These are phyloP conservation scores for Termitomyces sp. DNA, from an alignment of 768 basidiomycete genomes.

Conservation along the genomic window DNA sequence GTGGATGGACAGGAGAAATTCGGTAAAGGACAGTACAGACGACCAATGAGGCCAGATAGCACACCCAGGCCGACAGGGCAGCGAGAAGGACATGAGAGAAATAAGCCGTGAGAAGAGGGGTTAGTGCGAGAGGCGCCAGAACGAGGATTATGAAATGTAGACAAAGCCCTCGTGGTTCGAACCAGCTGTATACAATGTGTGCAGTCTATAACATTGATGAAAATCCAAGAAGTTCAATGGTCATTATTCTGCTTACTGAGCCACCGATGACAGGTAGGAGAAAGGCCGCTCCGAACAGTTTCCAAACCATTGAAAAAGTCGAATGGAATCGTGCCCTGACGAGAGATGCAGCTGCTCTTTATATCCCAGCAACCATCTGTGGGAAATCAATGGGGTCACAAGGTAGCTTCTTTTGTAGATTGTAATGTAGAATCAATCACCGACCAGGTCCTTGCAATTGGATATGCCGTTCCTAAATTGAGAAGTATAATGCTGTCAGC, in stretches of 20 bases:
- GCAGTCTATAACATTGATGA: background rate
- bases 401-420: too few relatives aligned
- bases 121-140: conserved; percentile 1
- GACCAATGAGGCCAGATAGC: background rate
- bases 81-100: background rate
- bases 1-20: conserved; percentile 41
- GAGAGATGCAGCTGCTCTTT: background rate
- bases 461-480: too few relatives aligned
- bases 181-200: conserved; percentile 5
- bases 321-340: background rate
- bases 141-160: conserved; percentile 6
- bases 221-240: background rate
- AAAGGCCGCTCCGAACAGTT: background rate
- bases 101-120: background rate
- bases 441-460: too few relatives aligned
- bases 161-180: conserved; percentile 3
- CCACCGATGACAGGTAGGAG: background rate
- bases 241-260: background rate
- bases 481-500: too few relatives aligned
- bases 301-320: background rate
- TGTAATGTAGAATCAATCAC: too few relatives aligned
- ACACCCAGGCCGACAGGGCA: background rate
- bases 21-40: conserved; percentile 24
- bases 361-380: background rate
- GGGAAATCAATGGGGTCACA: too few relatives aligned